Conservation (phyloP, 495 filamentous ascomycete species). For the Thermothielavioides terrestris region DNA sequence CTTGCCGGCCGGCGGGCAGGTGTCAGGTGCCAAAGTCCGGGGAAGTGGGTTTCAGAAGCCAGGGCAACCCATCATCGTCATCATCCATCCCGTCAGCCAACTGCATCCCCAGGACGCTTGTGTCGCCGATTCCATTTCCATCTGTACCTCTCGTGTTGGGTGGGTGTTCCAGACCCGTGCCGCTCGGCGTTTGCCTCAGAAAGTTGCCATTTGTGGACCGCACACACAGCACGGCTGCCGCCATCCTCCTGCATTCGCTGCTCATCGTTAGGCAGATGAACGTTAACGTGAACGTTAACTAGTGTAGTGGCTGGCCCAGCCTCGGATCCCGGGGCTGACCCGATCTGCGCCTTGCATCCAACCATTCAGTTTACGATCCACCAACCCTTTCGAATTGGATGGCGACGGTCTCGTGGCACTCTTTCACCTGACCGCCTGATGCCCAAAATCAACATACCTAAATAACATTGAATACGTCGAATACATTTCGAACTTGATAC, state of each 20-base stretch:
- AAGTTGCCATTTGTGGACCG: not conserved
- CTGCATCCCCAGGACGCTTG: too few species aligned
- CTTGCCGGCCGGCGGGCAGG: not conserved
- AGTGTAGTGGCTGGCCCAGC: not conserved
- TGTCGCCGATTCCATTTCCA: too few species aligned
- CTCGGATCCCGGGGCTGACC: not conserved
- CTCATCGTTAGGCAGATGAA: not conserved
- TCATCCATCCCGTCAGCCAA: too few species aligned
- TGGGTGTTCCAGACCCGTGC: slow-evolving; percentile 8
- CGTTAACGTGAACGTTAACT: not conserved
- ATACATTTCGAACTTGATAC: not conserved
- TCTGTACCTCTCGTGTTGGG: too few species aligned
- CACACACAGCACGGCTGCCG: not conserved
- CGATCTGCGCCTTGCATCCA: slow-evolving; percentile 3
- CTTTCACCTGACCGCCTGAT: slow-evolving; percentile 23
- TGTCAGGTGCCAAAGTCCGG: not conserved
- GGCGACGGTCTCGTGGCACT: slow-evolving; percentile 24
- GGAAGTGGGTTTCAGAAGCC: not conserved
- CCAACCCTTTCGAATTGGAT: slow-evolving; percentile 12
- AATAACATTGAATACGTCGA: not conserved
- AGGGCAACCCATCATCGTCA: too few species aligned
- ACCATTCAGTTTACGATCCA: too few species aligned
- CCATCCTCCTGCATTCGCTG: not conserved
- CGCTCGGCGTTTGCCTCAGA: not conserved
- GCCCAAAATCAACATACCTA: not conserved